Base-by-base conservation (phyloP, 2,329 filamentous ascomycete species). In the Achaetomium macrosporum region DNA sequence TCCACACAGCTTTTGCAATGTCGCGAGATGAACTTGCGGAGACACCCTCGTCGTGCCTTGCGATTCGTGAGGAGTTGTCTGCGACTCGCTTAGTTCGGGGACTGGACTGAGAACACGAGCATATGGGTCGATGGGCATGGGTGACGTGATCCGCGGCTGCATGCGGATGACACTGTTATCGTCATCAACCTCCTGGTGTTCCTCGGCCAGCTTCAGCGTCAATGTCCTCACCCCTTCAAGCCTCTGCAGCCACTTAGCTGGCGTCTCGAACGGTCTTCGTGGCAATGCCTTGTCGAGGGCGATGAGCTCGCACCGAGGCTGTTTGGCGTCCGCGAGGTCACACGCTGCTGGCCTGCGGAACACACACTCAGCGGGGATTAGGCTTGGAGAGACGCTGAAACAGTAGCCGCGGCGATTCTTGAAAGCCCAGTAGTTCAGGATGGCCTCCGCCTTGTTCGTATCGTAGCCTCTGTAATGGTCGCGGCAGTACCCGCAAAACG, bases 361-460 rank as follows among this genome's bases (percentile, higher is more conserved):
- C 3, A 59, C 30, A n/a, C 29, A 5, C 12, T 46, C 17, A 11
- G 36, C 37, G 12, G 55, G 47, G 17, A 57, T 15, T n/a, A 41
- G 3, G 13, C 20, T 16, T n/a, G 52, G 36, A 25, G 41, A 12
- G 16, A 59, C 50, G 39, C 41, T 31, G 19, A 15, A 41, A 4
- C 33, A 30, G 16, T 43, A 56, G 13, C 45, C 39, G 12, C 17
- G 31, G 25, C 30, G 2, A 15, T 17, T 46, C 17, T 51, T 51
- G 19, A 42, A 57, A 11, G 50, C 47, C 56, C 56, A 60, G 30
- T 60, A 60, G 37, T 48, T 56, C 13, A 56, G n/a, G 35, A 60
- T 44, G n/a, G 40, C 44, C 6, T 33, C 39, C 30, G 45, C 31
- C 11, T 36, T 31, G 13, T 15, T 35, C 0, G 40, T 53, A 12